A percentile compares a stretch with the other conserved stretches of the same genome.
These are phyloP conservation scores for Populus alba DNA, from an alignment of 345 rosid species.

Conservation along the genomic window DNA sequence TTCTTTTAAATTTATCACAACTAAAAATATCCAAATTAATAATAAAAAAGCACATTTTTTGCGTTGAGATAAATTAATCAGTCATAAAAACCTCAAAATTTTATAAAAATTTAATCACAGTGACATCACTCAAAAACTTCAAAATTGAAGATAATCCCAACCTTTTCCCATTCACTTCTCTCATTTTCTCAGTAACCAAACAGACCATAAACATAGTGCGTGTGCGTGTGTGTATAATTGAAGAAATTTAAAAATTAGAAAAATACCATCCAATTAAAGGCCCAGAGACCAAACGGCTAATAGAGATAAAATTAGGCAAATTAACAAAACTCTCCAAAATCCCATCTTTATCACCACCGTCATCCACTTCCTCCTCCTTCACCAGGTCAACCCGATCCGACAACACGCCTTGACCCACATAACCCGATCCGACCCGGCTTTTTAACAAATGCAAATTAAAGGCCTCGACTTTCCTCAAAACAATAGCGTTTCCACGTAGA, in stretches of 20 bases:
- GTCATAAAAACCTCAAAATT: too few species aligned
- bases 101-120: too few species aligned
- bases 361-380: conserved; percentile 14
- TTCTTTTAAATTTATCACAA: too few species aligned
- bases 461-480: conserved; percentile 49
- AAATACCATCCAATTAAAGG: conserved; percentile 84
- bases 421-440: conserved; percentile 23
- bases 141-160: too few species aligned
- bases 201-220: background rate
- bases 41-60: too few species aligned
- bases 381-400: conserved; percentile 14
- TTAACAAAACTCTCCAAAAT: conserved; percentile 57
- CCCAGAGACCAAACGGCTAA: conserved; percentile 76
- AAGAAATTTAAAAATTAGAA: background rate
- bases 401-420: conserved; percentile 10
- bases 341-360: conserved; percentile 15
- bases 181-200: background rate
- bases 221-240: background rate
- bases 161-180: too few species aligned
- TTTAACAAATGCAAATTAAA: conserved; percentile 36
- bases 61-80: too few species aligned
- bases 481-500: conserved; percentile 45
- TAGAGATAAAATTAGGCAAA: conserved; percentile 73
- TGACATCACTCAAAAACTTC: too few species aligned
- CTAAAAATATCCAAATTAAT: too few species aligned